Conservation (phyloP, 208 protist genomes). For the Sergeia podlipaevii region DNA sequence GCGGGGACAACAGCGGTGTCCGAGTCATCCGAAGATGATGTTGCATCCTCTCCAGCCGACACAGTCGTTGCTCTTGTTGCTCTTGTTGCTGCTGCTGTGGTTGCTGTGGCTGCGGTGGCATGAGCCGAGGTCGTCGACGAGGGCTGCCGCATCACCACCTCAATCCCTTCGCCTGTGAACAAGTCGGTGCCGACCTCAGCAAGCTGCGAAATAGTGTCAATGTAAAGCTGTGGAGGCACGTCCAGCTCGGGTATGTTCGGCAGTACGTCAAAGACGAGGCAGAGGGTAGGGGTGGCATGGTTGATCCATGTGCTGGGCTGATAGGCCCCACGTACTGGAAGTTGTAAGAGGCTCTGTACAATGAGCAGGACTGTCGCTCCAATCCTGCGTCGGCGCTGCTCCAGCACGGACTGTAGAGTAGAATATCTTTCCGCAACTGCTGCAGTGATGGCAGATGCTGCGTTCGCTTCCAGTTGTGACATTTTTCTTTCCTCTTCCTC, state of each 20-base stretch:
- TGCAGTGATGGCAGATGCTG: no score
- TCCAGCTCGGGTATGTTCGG: constrained; percentile 24
- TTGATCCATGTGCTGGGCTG: no score
- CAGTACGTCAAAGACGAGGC: constrained; percentile 36
- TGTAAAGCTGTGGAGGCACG: constrained; percentile 24
- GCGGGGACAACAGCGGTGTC: no score
- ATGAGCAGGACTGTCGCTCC: no score
- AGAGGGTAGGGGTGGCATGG: constrained; percentile 25
- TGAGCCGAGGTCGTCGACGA: not conserved
- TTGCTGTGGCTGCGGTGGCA: not conserved
- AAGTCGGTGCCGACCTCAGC: constrained; percentile 18
- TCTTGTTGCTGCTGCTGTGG: not conserved
- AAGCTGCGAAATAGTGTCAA: constrained; percentile 26
- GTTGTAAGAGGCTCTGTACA: no score
- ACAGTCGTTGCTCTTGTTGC: not conserved
- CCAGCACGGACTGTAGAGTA: no score
- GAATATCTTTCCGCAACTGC: no score
- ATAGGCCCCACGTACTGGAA: no score
- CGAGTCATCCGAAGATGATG: not conserved
- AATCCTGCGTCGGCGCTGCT: no score
- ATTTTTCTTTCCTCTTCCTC: no score
- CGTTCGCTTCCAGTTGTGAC: no score
- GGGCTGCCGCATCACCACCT: not conserved
- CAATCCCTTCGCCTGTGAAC: constrained; percentile 12
- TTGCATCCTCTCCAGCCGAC: not conserved